Evolutionary conservation across 805 yeast genomes (phyloP), one percentile per base, ranked within the genome.

Genomic region (Grigorovia transvaalensis): DNA sequence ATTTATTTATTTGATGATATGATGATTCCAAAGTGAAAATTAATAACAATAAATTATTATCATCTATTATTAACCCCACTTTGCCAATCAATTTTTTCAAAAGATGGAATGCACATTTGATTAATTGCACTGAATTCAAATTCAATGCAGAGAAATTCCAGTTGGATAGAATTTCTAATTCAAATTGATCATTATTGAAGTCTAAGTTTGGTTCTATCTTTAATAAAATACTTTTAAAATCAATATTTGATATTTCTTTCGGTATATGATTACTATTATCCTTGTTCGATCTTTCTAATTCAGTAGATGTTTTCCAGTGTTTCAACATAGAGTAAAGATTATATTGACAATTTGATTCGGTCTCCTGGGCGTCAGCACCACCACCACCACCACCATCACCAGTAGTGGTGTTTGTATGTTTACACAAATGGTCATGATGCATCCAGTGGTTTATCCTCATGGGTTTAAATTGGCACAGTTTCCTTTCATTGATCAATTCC

Each of bases 1-100:
- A 93, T 17, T 91, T 88, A 65, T 90, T 90, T 11, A 88, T 87
- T 58, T 81, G 79, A 61, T 85, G 82, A 68, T 93, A 93, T 46
- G 88, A 79, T 58, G 85, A 85, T 54, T 96, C 77, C 9, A 87
- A 74, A 57, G 81, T 77, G 57, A 84, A 77, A 20, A 88, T 67
- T 57, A 90, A 75, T 19, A 78, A 74, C 45, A 81, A 67, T 29
- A 88, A 69, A 53, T 74, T 72, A 61, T 79, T 78, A 46, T 74
- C 75, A 13, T 64, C 47, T 11, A 62, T 51, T 9, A 38, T 20
- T 4, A 53, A 18, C n/a, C 54, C 51, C 2, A 64, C 56, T 30
- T 54, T 53, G 2, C 29, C 38, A n/a, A 62, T 54, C 44, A 64
- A 52, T 38, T 55, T 54, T 38, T 51, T 51, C 38, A 67, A 52